Percentiles rank a stretch among this genome's conserved stretches.
These are phyloP conservation scores for Phoma sp. DNA, from an alignment of 2,329 filamentous ascomycete genomes.

Conservation along the genomic window DNA sequence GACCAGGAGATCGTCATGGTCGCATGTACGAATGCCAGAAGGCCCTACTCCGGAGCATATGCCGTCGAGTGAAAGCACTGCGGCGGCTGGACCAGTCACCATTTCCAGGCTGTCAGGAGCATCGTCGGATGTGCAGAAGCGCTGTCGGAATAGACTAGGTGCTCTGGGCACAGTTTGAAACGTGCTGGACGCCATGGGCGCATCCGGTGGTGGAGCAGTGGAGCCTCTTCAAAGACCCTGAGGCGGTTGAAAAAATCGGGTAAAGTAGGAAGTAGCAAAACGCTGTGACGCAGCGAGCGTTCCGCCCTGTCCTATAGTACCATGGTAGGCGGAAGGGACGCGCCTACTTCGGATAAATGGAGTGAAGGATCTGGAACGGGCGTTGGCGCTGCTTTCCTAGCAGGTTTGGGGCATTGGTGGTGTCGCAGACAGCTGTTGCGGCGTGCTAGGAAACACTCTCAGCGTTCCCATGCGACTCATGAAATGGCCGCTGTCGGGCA, in stretches of 20 bases:
- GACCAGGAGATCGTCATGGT: neutral
- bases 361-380: conserved; percentile 11
- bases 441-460: neutral
- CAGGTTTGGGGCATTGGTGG: neutral
- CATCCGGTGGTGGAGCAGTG: conserved; percentile 29
- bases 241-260: conserved; percentile 29
- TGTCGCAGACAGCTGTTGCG: conserved; percentile 1
- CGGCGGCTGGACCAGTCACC: neutral
- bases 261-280: conserved; percentile 30
- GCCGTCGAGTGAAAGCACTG: conserved; percentile 6
- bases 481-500: conserved; percentile 9
- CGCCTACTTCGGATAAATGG: conserved; percentile 24
- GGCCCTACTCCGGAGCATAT: conserved; percentile 9
- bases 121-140: conserved; percentile 14
- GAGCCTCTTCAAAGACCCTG: conserved; percentile 30
- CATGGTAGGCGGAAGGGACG: conserved; percentile 22
- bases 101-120: conserved; percentile 4
- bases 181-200: conserved; percentile 25
- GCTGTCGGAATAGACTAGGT: conserved; percentile 26
- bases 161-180: conserved; percentile 22
- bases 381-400: neutral
- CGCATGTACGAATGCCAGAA: neutral
- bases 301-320: too few species aligned
- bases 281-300: conserved; percentile 19
- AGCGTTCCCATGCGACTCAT: conserved; percentile 9